Conservation (phyloP, 352 stramenopile genomes). For the Ophiocytium majus region DNA sequence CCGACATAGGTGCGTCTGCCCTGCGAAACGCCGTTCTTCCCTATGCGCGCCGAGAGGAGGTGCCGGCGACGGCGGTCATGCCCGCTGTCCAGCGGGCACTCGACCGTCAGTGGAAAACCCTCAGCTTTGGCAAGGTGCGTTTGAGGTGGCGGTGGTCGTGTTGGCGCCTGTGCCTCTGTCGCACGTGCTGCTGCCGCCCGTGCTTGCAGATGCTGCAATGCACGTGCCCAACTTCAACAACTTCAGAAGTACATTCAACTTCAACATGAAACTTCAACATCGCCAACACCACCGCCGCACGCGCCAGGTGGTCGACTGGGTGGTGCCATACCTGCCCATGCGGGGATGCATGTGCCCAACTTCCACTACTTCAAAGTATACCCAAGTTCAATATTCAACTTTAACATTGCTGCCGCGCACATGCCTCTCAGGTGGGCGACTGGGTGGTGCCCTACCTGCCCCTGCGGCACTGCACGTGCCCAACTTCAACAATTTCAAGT, state of each 20-base stretch:
- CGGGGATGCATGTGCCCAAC: too few relatives aligned
- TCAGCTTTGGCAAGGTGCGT: conserved; percentile 26
- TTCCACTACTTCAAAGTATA: too few relatives aligned
- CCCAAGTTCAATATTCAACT: too few relatives aligned
- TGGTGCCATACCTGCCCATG: conserved; percentile 22
- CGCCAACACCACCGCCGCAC: too few relatives aligned
- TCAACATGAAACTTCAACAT: not conserved
- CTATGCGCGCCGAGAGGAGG: conserved; percentile 7
- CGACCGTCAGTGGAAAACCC: conserved; percentile 7
- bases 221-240: too few relatives aligned
- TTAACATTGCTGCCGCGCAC: not conserved
- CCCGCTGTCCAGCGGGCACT: conserved; percentile 2
- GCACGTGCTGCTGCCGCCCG: not conserved
- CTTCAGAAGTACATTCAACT: too few relatives aligned
- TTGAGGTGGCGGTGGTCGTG: too few relatives aligned
- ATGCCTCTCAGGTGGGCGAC: conserved; percentile 14
- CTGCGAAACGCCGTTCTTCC: conserved; percentile 2
- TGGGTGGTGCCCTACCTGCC: conserved; percentile 23
- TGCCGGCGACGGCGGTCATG: not conserved
- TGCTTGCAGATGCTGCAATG: too few relatives aligned
- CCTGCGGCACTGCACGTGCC: too few relatives aligned
- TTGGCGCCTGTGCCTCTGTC: not conserved
- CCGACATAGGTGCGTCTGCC: conserved; percentile 8
- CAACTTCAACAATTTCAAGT: too few relatives aligned
- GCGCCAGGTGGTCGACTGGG: conserved; percentile 27